phyloP scores from a whole-genome alignment of 108 stramenopile species.

The Halocafeteria seosinensis region DNA sequence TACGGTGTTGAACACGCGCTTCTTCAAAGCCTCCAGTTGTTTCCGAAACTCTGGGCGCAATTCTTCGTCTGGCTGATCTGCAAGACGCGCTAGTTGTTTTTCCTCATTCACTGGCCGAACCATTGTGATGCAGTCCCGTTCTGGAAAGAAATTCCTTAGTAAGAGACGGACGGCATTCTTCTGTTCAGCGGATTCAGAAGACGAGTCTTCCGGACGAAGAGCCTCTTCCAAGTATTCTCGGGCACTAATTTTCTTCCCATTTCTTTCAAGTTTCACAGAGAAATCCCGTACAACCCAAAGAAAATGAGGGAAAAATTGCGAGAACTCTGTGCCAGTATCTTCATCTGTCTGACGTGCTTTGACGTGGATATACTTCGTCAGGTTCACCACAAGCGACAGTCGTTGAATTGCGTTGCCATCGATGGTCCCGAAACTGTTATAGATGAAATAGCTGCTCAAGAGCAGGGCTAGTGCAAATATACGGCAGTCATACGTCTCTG shows the following conservation, averaged over 20 bases:
- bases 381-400: constrained; percentile 14
- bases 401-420: constrained; percentile 13
- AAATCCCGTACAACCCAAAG: constrained; percentile 20
- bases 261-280: neutral
- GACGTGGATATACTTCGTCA: constrained; percentile 13
- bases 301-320: constrained; percentile 8
- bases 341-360: neutral
- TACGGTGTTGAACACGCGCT: neutral
- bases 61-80: neutral
- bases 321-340: neutral
- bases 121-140: constrained; percentile 12
- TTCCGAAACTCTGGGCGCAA: constrained; percentile 12
- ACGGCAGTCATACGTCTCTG: constrained; percentile 16
- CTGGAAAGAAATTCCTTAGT: constrained; percentile 5
- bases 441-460: constrained; percentile 12
- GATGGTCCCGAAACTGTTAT: constrained; percentile 17
- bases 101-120: constrained; percentile 20
- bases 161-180: neutral
- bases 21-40: constrained; percentile 1
- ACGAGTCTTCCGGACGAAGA: neutral
- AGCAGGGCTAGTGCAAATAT: constrained; percentile 18
- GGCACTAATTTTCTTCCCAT: constrained; percentile 1
- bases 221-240: constrained; percentile 5
- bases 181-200: no score
- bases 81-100: neutral